Evolutionary conservation across 78 protist species (phyloP).

Genomic region (Pigoraptor vietnamica): DNA sequence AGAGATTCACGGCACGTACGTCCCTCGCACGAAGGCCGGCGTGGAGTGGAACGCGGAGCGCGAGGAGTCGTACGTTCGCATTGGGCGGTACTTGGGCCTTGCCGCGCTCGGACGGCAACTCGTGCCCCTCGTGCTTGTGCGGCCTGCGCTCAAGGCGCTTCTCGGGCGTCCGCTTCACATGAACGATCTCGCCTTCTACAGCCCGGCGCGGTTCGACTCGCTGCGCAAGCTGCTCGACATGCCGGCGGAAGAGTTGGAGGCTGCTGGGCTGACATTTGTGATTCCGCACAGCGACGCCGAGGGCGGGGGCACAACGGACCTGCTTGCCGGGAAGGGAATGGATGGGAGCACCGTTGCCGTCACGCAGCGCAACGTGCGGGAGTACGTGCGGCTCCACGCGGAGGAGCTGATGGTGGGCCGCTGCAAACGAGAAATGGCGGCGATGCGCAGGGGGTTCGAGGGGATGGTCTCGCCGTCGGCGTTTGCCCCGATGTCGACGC

Average conservation of each 20-base stretch:
- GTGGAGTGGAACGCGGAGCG: too few relatives aligned
- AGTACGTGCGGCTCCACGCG: not conserved
- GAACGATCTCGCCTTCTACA: not conserved
- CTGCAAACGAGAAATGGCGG: not conserved
- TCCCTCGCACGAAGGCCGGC: too few relatives aligned
- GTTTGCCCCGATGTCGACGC: not conserved
- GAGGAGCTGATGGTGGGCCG: not conserved
- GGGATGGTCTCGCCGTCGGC: not conserved
- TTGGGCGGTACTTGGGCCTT: not conserved
- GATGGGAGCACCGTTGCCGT: not conserved
- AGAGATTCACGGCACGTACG: not conserved
- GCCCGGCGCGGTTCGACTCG: not conserved
- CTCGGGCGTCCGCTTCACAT: not conserved
- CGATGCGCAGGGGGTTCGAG: not conserved
- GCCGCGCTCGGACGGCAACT: not conserved
- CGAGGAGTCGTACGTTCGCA: not conserved
- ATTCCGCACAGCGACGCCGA: not conserved
- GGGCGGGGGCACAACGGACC: not conserved
- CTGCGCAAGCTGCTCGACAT: not conserved
- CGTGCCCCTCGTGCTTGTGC: not conserved
- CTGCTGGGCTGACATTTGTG: not conserved
- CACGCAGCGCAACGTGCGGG: not conserved
- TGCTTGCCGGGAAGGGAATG: not conserved
- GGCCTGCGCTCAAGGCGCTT: not conserved
- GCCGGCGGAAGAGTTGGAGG: not conserved